Conservation (phyloP, 306 rosid genomes). For the Rosa chinensis region DNA sequence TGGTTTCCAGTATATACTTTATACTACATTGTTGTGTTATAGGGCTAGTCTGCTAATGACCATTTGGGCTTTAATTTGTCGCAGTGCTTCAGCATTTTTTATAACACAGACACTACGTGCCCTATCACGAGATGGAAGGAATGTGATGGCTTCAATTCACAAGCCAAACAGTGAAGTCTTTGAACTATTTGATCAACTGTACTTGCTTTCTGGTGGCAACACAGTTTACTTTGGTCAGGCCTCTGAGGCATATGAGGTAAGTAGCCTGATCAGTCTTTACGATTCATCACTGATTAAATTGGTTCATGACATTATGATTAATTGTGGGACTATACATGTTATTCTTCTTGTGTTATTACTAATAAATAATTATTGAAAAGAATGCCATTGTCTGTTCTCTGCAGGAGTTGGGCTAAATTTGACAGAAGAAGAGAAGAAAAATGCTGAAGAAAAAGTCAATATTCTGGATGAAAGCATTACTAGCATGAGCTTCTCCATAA, state of each 20-base stretch:
- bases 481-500: too few relatives aligned
- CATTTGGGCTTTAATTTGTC: constrained; percentile 18
- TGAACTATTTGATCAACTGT: constrained; percentile 86
- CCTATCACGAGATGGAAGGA: constrained; percentile 87
- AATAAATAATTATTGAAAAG: background rate
- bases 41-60: background rate
- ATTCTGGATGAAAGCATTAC: too few relatives aligned
- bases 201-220: constrained; percentile 89
- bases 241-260: constrained; percentile 90
- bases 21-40: background rate
- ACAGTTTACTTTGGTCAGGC: constrained; percentile 94
- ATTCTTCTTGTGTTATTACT: too few relatives aligned
- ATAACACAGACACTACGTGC: constrained; percentile 89
- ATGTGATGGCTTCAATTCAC: constrained; percentile 91
- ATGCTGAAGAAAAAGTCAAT: too few relatives aligned
- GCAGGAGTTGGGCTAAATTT: too few relatives aligned
- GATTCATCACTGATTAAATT: background rate
- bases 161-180: constrained; percentile 99
- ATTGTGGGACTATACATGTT: background rate
- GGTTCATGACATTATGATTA: background rate
- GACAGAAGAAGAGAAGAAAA: too few relatives aligned
- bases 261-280: background rate
- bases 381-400: background rate
- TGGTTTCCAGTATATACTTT: background rate
- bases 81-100: constrained; percentile 97